Evolutionary conservation across 2,329 filamentous ascomycete genomes (phyloP), one percentile per base, ranked within the genome.

Genomic region (Zymoseptoria ardabiliae): DNA sequence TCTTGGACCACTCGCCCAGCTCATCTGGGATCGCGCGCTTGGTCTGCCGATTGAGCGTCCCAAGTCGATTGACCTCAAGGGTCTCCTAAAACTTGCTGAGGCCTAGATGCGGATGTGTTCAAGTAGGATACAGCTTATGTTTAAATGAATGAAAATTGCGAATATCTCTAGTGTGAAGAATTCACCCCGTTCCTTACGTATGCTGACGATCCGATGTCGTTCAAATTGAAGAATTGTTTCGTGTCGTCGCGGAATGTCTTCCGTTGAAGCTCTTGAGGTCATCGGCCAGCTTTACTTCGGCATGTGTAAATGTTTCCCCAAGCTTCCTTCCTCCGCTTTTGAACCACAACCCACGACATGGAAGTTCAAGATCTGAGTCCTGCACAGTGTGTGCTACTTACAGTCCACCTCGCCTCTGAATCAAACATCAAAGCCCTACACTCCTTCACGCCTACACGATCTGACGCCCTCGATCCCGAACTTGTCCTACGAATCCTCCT

Each of bases 11-110:
- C 81, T 99, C 54, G 91, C 91, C 50, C 94, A 99, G 77, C 82
- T 99, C 65, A 88, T 99, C 73, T 97, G 94, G 94, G 93, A 97
- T 75, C 85, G 94, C 54, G 92, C 92, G 17, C 78, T 99, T 63
- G 94, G 94, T 57, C 80, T 97, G 72, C 94, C 94, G 10, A 99
- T 99, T 71, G 94, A 99, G 85, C 83, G 93, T 63, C 94, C 94
- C 54, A 99, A 99, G 89, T 96, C 90, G 77, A 96, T 97, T 73
- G 94, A 96, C 77, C 80, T 99, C 58, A 82, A 90, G 74, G 93
- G 93, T 10, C 78, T 99, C 66, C 78, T 96, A 66, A 88, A 92
- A 68, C 74, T 77, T 66, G 76, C 78, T 22, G 71, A 74, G 57
- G 69, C 48, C 8, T 62, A 58, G 48, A 56, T 25, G 48, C 28